A percentile compares a stretch with the other conserved stretches of the same genome.
These are phyloP conservation scores for Limonium bicolor DNA, from an alignment of 148 eudicot species.

Conservation along the genomic window DNA sequence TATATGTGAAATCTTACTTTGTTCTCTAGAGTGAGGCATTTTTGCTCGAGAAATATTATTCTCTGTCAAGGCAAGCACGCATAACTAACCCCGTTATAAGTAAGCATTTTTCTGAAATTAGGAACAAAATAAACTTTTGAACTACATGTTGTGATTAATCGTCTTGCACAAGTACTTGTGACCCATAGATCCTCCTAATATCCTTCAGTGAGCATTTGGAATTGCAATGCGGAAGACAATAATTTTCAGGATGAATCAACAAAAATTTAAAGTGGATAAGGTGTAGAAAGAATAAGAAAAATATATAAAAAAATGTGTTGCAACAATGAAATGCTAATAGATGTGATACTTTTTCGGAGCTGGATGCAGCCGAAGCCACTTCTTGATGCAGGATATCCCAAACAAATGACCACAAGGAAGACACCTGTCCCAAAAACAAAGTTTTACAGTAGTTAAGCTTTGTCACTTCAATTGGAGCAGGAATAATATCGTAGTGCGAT, in stretches of 20 bases:
- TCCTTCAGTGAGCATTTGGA: conserved; percentile 54
- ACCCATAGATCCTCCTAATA: conserved; percentile 69
- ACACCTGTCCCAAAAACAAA: too few species aligned
- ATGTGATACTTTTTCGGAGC: conserved; percentile 47
- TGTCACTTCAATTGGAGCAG: too few species aligned
- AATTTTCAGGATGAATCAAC: conserved; percentile 1
- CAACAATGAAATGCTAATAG: background rate
- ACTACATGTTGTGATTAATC: conserved; percentile 59
- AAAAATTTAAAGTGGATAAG: background rate
- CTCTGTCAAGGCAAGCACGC: too few species aligned
- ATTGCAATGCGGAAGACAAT: conserved; percentile 91
- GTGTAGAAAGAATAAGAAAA: background rate
- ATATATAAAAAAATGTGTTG: background rate
- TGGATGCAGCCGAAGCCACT: conserved; percentile 51
- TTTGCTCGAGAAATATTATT: conserved; percentile 50
- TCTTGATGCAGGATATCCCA: conserved; percentile 71
- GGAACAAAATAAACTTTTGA: too few species aligned
- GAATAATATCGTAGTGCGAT: too few species aligned
- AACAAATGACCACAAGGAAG: conserved; percentile 89
- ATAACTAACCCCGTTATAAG: too few species aligned
- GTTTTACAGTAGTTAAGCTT: too few species aligned
- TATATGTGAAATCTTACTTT: conserved; percentile 65
- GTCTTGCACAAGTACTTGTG: conserved; percentile 55
- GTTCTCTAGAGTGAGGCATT: conserved; percentile 49
- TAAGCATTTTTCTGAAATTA: too few species aligned